Evolutionary conservation across 768 basidiomycete genomes (phyloP).

Genomic region (Kwoniella dejecticola): DNA sequence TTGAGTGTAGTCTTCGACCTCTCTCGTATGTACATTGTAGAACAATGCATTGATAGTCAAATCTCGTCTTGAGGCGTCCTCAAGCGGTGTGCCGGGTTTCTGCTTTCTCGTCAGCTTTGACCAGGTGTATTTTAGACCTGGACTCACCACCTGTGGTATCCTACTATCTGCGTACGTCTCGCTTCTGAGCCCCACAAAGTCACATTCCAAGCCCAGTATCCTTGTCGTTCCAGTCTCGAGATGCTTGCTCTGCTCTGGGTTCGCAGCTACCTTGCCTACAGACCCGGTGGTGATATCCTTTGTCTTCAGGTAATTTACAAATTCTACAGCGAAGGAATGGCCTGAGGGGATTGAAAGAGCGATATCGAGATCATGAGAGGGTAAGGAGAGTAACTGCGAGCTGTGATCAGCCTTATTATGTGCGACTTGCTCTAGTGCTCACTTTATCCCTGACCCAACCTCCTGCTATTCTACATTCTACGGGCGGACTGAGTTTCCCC

Average conservation of each 20-base stretch:
- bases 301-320: constrained; percentile 64
- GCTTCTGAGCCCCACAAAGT: constrained; percentile 89
- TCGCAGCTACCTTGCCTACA: constrained; percentile 82
- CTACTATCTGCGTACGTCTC: constrained; percentile 90
- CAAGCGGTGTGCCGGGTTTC: constrained; percentile 86
- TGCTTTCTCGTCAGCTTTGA: constrained; percentile 51
- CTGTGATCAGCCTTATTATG: not conserved
- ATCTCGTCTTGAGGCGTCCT: constrained; percentile 89
- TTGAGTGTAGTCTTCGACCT: constrained; percentile 81
- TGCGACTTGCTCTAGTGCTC: constrained; percentile 28
- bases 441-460: constrained; percentile 99
- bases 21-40: constrained; percentile 85
- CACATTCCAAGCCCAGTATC: constrained; percentile 77
- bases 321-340: constrained; percentile 76
- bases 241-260: constrained; percentile 97
- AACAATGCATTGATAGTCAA: constrained; percentile 94
- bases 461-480: constrained; percentile 84
- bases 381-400: constrained; percentile 68
- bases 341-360: constrained; percentile 89
- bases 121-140: not conserved
- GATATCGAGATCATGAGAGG: constrained; percentile 91
- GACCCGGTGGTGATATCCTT: constrained; percentile 49
- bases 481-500: constrained; percentile 61
- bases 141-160: constrained; percentile 82
- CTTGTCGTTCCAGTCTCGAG: constrained; percentile 89